Percentiles rank a stretch among this genome's conserved stretches.
These are phyloP conservation scores for Veloporphyrellus conicus DNA, from an alignment of 1,284 basidiomycete species.

Conservation along the genomic window DNA sequence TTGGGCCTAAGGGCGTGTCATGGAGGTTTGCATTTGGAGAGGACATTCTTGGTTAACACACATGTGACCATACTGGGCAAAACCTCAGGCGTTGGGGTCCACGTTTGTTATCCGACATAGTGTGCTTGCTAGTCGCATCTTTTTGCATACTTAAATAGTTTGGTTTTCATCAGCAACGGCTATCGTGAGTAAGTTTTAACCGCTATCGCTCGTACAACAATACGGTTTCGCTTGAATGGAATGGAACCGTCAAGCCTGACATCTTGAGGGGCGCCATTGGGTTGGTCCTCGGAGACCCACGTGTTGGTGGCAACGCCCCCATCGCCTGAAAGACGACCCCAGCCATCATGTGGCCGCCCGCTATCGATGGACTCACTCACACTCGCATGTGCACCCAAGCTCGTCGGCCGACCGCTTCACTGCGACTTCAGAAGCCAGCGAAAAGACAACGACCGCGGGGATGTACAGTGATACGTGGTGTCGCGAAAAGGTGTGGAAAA, in stretches of 20 bases:
- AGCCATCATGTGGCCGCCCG: slow-evolving; percentile 6
- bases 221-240: slow-evolving; percentile 1
- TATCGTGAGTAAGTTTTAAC: neutral
- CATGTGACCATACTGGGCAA: slow-evolving; percentile 2
- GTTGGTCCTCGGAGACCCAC: slow-evolving; percentile 1
- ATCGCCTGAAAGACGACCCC: neutral
- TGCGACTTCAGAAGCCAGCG: neutral
- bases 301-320: slow-evolving; percentile 7
- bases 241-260: neutral
- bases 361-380: slow-evolving; percentile 3
- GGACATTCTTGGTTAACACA: neutral
- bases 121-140: neutral
- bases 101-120: neutral
- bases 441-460: slow-evolving; percentile 2
- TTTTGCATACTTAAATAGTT: slow-evolving; percentile 1
- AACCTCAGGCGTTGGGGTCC: slow-evolving; percentile 4
- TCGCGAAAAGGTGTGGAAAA: slow-evolving; percentile 3
- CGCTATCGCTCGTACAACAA: neutral
- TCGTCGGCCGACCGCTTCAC: neutral
- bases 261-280: neutral
- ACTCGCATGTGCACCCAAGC: slow-evolving; percentile 8
- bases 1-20: neutral
- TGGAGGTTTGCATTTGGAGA: neutral
- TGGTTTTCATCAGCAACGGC: neutral
- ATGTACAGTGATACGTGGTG: neutral